Evolutionary conservation across 371 early-diverging fungal genomes (phyloP).

Genomic region (Mucor racemosus): DNA sequence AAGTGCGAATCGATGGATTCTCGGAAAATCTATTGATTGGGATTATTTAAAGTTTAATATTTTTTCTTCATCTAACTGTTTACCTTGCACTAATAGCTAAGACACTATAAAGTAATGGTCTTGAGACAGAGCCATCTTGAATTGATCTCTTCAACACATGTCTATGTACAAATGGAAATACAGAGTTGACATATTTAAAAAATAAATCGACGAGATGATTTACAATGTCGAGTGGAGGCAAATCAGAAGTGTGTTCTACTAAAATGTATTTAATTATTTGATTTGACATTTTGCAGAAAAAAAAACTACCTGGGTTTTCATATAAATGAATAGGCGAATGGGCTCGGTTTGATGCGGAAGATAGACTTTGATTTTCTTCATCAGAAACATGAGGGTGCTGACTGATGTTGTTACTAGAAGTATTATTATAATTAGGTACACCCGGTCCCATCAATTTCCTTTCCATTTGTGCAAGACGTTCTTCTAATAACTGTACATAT

Average conservation of each 20-base stretch:
- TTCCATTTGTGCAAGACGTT: slow-evolving; percentile 71
- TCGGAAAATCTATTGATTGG: slow-evolving; percentile 38
- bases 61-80: neutral
- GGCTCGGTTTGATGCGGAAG: slow-evolving; percentile 1
- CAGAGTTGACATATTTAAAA: slow-evolving; percentile 59
- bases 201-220: slow-evolving; percentile 62
- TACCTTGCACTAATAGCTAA: slow-evolving; percentile 53
- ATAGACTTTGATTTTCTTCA: slow-evolving; percentile 11
- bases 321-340: slow-evolving; percentile 26
- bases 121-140: slow-evolving; percentile 37
- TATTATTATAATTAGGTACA: neutral
- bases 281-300: neutral
- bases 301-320: slow-evolving; percentile 26
- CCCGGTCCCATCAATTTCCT: slow-evolving; percentile 44
- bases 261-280: neutral
- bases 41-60: neutral
- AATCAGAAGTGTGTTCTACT: slow-evolving; percentile 26
- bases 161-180: slow-evolving; percentile 61
- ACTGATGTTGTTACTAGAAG: neutral
- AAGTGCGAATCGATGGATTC: slow-evolving; percentile 41
- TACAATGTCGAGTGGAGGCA: slow-evolving; percentile 52
- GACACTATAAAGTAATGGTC: slow-evolving; percentile 46
- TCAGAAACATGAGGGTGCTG: neutral
- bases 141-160: slow-evolving; percentile 34
- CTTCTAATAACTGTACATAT: slow-evolving; percentile 74